Evolutionary conservation across 768 basidiomycete species (phyloP).

Genomic region (Galerina marginata): DNA sequence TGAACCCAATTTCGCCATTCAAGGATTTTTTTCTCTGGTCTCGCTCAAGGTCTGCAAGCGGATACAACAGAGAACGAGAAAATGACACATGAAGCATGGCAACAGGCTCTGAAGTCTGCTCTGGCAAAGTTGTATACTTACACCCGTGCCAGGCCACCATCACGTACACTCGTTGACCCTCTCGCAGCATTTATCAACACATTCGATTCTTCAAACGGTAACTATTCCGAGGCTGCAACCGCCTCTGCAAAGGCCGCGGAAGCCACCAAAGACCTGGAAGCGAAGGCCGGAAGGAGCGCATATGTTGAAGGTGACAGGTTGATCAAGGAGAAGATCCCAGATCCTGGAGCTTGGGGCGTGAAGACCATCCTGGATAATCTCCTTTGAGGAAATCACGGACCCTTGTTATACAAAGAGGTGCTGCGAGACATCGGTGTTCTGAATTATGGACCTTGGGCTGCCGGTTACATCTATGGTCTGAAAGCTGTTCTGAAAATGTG

Average conservation of each 20-base stretch:
- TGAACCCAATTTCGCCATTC: neutral
- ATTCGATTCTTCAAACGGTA: conserved; percentile 32
- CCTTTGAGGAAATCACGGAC: neutral
- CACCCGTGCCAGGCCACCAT: conserved; percentile 88
- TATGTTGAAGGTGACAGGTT: conserved; percentile 80
- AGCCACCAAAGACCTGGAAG: conserved; percentile 73
- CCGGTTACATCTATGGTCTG: too few species aligned
- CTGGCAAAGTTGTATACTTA: conserved; percentile 74
- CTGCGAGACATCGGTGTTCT: neutral
- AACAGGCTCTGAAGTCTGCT: conserved; percentile 59
- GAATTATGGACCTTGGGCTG: neutral
- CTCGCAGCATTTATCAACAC: conserved; percentile 74
- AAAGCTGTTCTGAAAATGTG: too few species aligned
- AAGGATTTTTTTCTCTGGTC: conserved; percentile 90
- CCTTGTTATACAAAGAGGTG: neutral
- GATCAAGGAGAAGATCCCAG: conserved; percentile 65
- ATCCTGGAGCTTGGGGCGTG: conserved; percentile 94
- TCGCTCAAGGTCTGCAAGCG: conserved; percentile 72
- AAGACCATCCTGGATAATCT: conserved; percentile 72
- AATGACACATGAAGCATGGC: conserved; percentile 65
- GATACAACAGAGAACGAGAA: conserved; percentile 34
- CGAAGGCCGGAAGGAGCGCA: conserved; percentile 87
- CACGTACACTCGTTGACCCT: conserved; percentile 93
- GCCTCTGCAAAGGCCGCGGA: conserved; percentile 73
- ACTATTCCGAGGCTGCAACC: conserved; percentile 50